These are phyloP conservation scores for Populus hybrid DNA, from an alignment of 441 rosid genomes.

Conservation along the genomic window DNA sequence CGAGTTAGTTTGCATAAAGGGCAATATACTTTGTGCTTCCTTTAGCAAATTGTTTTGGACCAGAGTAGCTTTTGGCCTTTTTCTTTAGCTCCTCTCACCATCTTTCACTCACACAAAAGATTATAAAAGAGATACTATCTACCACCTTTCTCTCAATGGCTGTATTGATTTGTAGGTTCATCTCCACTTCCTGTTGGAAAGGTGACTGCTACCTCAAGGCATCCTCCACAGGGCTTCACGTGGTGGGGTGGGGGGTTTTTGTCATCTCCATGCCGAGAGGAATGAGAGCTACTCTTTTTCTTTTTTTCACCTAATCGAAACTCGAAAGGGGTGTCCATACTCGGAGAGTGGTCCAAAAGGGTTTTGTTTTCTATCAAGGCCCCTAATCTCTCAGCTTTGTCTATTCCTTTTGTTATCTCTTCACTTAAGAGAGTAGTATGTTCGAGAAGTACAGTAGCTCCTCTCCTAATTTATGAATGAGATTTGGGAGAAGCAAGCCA, in stretches of 20 bases:
- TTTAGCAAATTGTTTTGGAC: conserved; percentile 10
- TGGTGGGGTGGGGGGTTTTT: conserved; percentile 34
- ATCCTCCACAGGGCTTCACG: conserved; percentile 32
- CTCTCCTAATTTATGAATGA: background rate
- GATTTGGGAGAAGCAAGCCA: background rate
- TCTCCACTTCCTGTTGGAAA: conserved; percentile 26
- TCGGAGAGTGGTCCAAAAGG: conserved; percentile 27
- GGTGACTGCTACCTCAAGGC: conserved; percentile 37
- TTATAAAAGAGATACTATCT: conserved; percentile 3
- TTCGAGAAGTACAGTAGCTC: background rate
- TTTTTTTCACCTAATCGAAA: conserved; percentile 22
- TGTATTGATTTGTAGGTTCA: conserved; percentile 8
- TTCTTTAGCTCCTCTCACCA: conserved; percentile 13
- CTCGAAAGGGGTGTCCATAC: conserved; percentile 11
- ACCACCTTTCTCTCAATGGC: conserved; percentile 17
- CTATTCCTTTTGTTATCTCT: background rate
- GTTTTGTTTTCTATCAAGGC: background rate
- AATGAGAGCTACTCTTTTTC: conserved; percentile 23
- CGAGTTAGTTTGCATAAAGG: conserved; percentile 4
- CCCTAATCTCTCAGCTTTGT: background rate
- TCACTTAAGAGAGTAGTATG: no score
- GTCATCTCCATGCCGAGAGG: conserved; percentile 15
- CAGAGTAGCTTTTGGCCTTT: conserved; percentile 23
- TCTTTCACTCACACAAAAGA: background rate
- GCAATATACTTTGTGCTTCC: conserved; percentile 10